Conservation (phyloP, 169 alveolate genomes). For the Cryptosporidium viatorum region DNA sequence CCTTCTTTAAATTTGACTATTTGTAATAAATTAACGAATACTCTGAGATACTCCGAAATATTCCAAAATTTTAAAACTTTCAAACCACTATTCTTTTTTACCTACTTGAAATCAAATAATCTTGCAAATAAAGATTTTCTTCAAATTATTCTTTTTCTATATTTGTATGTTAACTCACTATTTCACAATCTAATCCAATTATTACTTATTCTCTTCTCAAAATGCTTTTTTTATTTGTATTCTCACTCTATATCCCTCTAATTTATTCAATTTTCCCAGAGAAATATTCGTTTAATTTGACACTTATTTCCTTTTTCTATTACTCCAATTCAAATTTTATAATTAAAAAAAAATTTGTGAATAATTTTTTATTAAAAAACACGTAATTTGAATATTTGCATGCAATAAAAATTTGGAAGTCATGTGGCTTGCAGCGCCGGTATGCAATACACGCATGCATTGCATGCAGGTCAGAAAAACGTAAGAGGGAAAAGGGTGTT, state of each 20-base stretch:
- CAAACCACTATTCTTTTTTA: neutral
- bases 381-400: neutral
- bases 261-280: neutral
- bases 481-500: neutral
- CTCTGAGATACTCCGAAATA: neutral
- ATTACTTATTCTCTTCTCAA: neutral
- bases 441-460: neutral
- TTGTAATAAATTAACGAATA: neutral
- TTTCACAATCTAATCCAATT: no score
- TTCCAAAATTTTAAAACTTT: neutral
- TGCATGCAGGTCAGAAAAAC: neutral
- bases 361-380: neutral
- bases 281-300: no score
- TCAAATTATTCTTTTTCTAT: no score
- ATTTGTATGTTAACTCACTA: neutral
- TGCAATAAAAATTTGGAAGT: neutral
- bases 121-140: neutral
- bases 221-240: neutral
- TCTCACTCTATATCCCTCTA: neutral
- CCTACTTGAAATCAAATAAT: neutral
- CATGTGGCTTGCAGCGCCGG: slow-evolving; percentile 2
- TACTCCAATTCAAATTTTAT: neutral
- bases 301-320: no score
- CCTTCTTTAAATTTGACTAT: no score
- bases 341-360: neutral